phyloP scores from a whole-genome alignment of 495 filamentous ascomycete genomes.

The Diplogelasinospora grovesii region DNA sequence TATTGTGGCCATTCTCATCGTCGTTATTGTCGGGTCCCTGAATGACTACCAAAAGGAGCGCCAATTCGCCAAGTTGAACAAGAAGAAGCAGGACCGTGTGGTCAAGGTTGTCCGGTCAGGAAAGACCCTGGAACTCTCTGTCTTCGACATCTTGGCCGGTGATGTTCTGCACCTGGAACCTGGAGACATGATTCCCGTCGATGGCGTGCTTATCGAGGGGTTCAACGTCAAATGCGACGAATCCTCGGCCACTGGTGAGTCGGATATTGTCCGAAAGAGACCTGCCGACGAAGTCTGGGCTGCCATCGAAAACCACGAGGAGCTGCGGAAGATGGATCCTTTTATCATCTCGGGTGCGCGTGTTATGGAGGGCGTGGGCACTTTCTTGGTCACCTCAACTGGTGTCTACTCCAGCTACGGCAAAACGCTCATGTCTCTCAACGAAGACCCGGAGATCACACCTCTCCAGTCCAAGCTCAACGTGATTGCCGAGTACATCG shows the following conservation, averaged over 20 bases:
- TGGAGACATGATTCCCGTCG: conserved; percentile 69
- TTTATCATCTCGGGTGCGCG: conserved; percentile 92
- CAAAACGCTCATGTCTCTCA: conserved; percentile 89
- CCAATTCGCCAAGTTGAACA: conserved; percentile 74
- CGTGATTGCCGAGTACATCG: conserved; percentile 84
- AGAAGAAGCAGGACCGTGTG: conserved; percentile 72
- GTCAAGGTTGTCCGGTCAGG: conserved; percentile 75
- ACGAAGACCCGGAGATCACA: conserved; percentile 83
- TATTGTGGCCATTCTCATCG: conserved; percentile 67
- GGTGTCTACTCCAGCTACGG: conserved; percentile 86
- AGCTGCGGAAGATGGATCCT: conserved; percentile 78
- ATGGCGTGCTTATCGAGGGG: conserved; percentile 65
- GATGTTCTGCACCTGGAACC: conserved; percentile 69
- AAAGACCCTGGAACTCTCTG: conserved; percentile 61
- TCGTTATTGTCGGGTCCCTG: conserved; percentile 64
- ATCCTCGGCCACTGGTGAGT: conserved; percentile 79
- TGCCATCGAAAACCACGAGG: conserved; percentile 70
- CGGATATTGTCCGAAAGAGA: conserved; percentile 69
- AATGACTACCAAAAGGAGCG: conserved; percentile 77
- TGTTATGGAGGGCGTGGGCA: conserved; percentile 85
- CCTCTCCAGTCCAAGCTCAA: conserved; percentile 94
- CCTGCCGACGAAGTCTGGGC: conserved; percentile 70
- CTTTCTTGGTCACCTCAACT: conserved; percentile 77
- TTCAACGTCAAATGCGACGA: conserved; percentile 76
- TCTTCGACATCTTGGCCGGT: conserved; percentile 65